Base-by-base conservation (phyloP, 2,329 filamentous ascomycete genomes). In the Parafenestella ontariensis region DNA sequence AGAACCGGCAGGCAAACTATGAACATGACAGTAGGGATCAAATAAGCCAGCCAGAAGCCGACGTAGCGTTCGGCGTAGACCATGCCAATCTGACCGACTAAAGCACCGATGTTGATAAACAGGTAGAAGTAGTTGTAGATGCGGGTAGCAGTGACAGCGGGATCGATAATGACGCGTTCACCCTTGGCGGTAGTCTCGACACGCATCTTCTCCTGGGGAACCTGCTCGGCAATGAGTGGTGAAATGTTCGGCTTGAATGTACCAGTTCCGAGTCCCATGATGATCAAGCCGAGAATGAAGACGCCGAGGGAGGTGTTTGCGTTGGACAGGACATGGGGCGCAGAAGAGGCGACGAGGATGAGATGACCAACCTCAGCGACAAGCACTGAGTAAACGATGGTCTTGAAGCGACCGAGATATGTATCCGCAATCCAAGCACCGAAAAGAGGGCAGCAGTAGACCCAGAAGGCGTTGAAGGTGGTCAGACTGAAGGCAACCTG, bases 11-110 rank as follows among this genome's bases (percentile, higher is more conserved):
- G 85, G 29, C 83, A 83, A 36, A 84, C 21, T 23, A 85, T 76
- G 79, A 90, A 89, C 65, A 90, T 77, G 42, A 80, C 64, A 1
- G 88, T 91, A 5, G 89, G 89, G 13, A 91, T 81, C 17, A 89
- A 76, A 76, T 82, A 92, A 0, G 89, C 83, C 13, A 90, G 80
- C 84, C 86, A 92, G 80, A 90, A 92, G 13, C 89, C 89, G 39
- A 91, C 84, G 47, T 77, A 76, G 39, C 72, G 66, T 49, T 77
- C 74, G 10, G 73, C 72, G 51, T 75, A 77, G 5, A 70, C 72
- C 75, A 77, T 77, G 42, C 56, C 56, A 26, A 77, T 57, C 61
- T 76, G 73, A 45, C 71, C 72, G 13, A 70, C 59, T 33, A 76
- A 49, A 10, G 72, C 70, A 45, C 75, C 75, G 37, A 76, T 64